Percentiles rank a stretch among this genome's conserved stretches.
These are phyloP conservation scores for Aristolochia fimbriata DNA, from an alignment of 164 flowering plant genomes.

Conservation along the genomic window DNA sequence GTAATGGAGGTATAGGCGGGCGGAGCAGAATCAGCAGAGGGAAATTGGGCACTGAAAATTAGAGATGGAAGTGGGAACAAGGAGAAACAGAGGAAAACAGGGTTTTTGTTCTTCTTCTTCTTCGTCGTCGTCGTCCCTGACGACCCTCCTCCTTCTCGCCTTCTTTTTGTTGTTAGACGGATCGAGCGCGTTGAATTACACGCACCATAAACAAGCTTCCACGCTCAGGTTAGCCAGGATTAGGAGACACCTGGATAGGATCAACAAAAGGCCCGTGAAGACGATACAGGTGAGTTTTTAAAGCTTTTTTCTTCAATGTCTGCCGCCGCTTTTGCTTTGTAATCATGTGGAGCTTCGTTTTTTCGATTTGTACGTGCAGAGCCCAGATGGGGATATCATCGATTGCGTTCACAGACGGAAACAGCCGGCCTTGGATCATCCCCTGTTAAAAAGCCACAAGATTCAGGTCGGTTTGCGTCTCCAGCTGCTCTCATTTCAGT, in stretches of 20 bases:
- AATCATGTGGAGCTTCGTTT: no score
- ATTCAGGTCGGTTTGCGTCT: conserved; percentile 50
- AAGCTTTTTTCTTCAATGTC: no score
- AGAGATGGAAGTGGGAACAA: conserved; percentile 20
- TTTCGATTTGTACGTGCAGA: conserved; percentile 26
- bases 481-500: no score
- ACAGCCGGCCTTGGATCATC: conserved; percentile 97
- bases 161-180: conserved; percentile 1
- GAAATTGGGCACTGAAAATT: conserved; percentile 31
- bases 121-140: background rate
- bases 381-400: conserved; percentile 93
- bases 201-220: conserved; percentile 37
- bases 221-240: conserved; percentile 59
- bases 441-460: conserved; percentile 83
- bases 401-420: conserved; percentile 75
- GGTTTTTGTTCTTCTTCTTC: background rate
- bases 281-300: conserved; percentile 50
- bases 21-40: background rate
- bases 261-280: conserved; percentile 54
- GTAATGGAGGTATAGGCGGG: conserved; percentile 24
- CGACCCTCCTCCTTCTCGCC: background rate
- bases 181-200: conserved; percentile 34
- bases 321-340: no score
- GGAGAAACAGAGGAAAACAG: conserved; percentile 13
- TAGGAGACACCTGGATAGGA: conserved; percentile 45